Conservation (phyloP, 352 stramenopile genomes). For the Phytophthora meadii region DNA sequence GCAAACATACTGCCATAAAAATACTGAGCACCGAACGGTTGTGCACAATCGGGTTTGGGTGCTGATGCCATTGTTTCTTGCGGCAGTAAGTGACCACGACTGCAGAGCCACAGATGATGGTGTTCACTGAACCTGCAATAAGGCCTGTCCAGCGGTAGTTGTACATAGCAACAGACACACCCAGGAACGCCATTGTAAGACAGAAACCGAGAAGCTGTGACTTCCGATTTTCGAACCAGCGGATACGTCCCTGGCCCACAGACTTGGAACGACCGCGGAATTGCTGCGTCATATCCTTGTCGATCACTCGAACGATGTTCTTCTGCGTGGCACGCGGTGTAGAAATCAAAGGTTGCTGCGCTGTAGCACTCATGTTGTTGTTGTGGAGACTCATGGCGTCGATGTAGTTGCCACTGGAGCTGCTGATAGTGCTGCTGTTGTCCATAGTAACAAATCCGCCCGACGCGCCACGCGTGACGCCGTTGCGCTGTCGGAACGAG, state of each 20-base stretch:
- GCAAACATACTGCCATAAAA: constrained; percentile 83
- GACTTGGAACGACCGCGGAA: constrained; percentile 83
- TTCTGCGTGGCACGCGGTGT: constrained; percentile 64
- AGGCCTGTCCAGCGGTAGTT: constrained; percentile 88
- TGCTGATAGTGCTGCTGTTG: constrained; percentile 58
- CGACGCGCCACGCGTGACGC: constrained; percentile 32
- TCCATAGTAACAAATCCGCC: constrained; percentile 52
- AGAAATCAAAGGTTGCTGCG: constrained; percentile 72
- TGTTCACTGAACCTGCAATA: constrained; percentile 89
- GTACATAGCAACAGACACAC: constrained; percentile 88
- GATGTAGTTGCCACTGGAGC: constrained; percentile 43
- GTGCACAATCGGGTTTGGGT: constrained; percentile 91
- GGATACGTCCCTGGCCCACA: constrained; percentile 72
- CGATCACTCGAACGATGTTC: constrained; percentile 89
- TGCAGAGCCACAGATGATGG: constrained; percentile 86
- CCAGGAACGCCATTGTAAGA: constrained; percentile 87
- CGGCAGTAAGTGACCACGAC: constrained; percentile 88
- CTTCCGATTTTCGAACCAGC: constrained; percentile 91
- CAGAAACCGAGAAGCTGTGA: constrained; percentile 87
- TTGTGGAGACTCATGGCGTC: constrained; percentile 40
- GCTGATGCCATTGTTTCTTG: constrained; percentile 91
- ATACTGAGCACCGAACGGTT: constrained; percentile 86
- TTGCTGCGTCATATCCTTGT: constrained; percentile 90
- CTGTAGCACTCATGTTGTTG: constrained; percentile 52
- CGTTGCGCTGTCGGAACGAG: constrained; percentile 35